Conservation (phyloP, 345 rosid species). For the Schrenkiella parvula region DNA sequence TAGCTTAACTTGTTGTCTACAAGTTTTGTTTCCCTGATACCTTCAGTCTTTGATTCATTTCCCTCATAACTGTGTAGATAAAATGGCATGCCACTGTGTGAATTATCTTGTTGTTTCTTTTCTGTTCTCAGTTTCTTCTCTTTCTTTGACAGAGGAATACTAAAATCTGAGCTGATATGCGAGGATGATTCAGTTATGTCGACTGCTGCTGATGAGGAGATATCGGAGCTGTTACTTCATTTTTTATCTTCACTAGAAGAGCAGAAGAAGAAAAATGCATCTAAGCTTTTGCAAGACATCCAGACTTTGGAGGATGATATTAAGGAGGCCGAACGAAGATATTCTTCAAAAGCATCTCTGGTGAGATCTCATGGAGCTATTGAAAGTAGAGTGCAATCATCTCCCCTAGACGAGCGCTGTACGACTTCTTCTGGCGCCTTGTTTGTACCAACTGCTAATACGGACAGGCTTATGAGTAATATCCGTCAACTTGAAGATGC, state of each 20-base stretch:
- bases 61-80: not conserved
- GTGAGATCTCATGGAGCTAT: conserved; percentile 26
- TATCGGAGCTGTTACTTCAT: conserved; percentile 57
- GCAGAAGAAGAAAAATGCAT: conserved; percentile 56
- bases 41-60: not conserved
- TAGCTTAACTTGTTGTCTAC: not conserved
- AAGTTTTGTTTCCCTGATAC: conserved; percentile 9
- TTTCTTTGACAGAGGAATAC: conserved; percentile 63
- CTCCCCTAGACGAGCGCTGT: conserved; percentile 13
- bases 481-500: conserved; percentile 69
- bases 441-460: conserved; percentile 37
- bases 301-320: conserved; percentile 64
- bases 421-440: conserved; percentile 34
- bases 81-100: not conserved
- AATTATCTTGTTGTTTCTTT: not conserved
- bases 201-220: conserved; percentile 42
- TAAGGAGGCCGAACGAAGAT: conserved; percentile 57
- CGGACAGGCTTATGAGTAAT: conserved; percentile 51
- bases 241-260: conserved; percentile 60
- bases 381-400: conserved; percentile 29
- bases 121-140: conserved; percentile 18
- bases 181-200: conserved; percentile 34
- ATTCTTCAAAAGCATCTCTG: conserved; percentile 30
- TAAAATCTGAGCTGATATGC: conserved; percentile 60
- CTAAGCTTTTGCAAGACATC: conserved; percentile 57